Base-by-base conservation (phyloP, 176 grass and related monocot species). In the Hordeum marinum region DNA sequence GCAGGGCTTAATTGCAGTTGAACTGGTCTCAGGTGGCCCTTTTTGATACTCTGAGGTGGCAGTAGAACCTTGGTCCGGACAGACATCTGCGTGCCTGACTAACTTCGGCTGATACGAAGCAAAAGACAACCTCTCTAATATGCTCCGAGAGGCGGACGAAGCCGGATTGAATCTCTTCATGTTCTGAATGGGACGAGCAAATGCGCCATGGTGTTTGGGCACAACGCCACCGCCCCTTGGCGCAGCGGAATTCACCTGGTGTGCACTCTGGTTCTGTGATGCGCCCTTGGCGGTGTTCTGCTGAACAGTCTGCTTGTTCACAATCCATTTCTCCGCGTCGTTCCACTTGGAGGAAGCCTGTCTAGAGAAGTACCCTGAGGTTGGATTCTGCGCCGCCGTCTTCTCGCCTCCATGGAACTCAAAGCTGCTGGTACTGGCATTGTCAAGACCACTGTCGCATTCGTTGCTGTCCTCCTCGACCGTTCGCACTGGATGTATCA, bases 241-340 rank as follows among this genome's bases (percentile, higher is more conserved):
- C 37, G 78, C 58, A 54, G 81, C 26, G 1, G 83, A 82, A 48
- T 68, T 91, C 73, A 66, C 86, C 72, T 86, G 89, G 2, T 85
- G 60, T 8, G 46, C 27, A 2, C n/a, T 52, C 65, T 85, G 89
- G 69, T 87, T 89, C 66, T 85, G 81, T 8, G 54, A 14, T 5
- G 40, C 26, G 10, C 50, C 89, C 85, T 84, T 84, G 39, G 69
- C 8, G 39, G 14, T 63, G 31, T 73, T 86, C 37, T 83, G 87
- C 36, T 92, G 85, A 36, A 71, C 72, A 63, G 81, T 89, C 75
- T 98, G 96, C 21, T 90, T 87, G 57, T 89, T 98, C n/a, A 94
- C 77, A 15, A 98, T 93, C 96, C 96, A 98, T 88, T 98, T 98
- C 79, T 98, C 96, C 4, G 96, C 96, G 48, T 98, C 93, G 41